Evolutionary conservation across 805 yeast species (phyloP), one percentile per base, ranked within the genome.

Genomic region (Lachancea sp.): DNA sequence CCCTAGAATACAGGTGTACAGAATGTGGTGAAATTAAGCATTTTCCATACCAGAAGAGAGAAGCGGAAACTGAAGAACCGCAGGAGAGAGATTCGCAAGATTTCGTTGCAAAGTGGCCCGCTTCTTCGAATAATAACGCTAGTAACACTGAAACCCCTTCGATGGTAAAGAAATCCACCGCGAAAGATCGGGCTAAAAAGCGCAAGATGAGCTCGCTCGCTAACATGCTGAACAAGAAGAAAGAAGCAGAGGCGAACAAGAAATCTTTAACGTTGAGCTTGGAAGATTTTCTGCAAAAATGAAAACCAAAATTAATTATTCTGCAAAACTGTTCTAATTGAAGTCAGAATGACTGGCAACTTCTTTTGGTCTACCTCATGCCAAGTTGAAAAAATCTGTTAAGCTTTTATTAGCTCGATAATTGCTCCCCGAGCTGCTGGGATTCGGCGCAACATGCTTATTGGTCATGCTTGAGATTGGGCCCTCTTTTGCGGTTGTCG

Each of bases 211-310:
- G 65, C 42, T 65, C 69, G 15, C 56, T 75, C 19, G 56, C 68
- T 2, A 66, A 57, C 41, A 49, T 75, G 45, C 54, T 76, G 26
- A 60, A 61, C 24, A 60, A 62, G 38, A 74, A 70, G 54, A 69
- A 67, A 44, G 60, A 63, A 32, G 64, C 61, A 20, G 62, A 64
- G 44, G 57, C 55, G 39, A 50, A 55, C 17, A 59, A 52, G 25
- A 55, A 51, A 25, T 56, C 58, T n/a, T 41, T 57, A 11, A 51
- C 72, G 1, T 56, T 77, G 20, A 70, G 71, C 48, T 57, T 77
- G 28, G 71, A 70, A 61, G 77, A 72, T 40, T 74, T 75, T 48
- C 67, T 75, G 74, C 63, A 58, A 38, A 43, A 42, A 12, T 18
- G 25, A 11, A 52, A 26, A 39, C 16, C n/a, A n/a, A 28, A 28